Evolutionary conservation across 306 rosid genomes (phyloP), one percentile per base, ranked within the genome.

Genomic region (Corylus avellana): DNA sequence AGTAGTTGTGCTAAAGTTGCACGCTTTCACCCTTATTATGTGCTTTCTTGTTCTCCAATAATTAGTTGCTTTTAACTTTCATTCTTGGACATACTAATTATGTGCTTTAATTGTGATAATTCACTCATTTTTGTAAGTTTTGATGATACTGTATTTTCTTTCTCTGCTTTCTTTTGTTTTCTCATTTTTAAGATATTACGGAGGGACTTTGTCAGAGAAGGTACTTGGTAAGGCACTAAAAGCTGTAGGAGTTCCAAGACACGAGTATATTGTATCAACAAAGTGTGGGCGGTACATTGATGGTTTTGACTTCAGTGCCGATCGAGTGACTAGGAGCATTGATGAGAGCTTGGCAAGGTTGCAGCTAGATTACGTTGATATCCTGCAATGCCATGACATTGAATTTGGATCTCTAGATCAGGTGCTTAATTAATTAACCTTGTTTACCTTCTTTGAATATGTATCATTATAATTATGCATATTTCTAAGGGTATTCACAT

Each of bases 281-380:
- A 95, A 95, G 81, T 95, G 98, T 12, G 98, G 98, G 3, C 77
- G 98, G 14, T 95, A 95, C 53, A 77, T 10, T 8, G 97, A 95
- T 13, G 97, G 98, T 5, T 95, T 92, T 57, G 92, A 95, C 87
- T 95, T 95, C 80, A 89, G 97, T 82, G 97, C 95, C 0, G 94
- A 92, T 47, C 85, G 97, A 85, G 97, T 94, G 16, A 91, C 91
- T 11, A 87, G 72, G 80, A 92, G 98, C 85, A 79, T 95, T 13
- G 96, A 92, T 3, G 98, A 95, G 91, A 95, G 98, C 84, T 91
- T 95, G 89, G 85, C 80, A 73, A 91, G 98, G 58, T 85, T 95
- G 85, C 96, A 92, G 87, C 85, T 95, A 12, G 97, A 92, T 46
- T 92, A 92, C 17, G 97, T 95, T 10, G 98, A 95, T 86, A 90